These are phyloP conservation scores for Steccherinum ochraceum DNA, from an alignment of 768 basidiomycete species.

Conservation along the genomic window DNA sequence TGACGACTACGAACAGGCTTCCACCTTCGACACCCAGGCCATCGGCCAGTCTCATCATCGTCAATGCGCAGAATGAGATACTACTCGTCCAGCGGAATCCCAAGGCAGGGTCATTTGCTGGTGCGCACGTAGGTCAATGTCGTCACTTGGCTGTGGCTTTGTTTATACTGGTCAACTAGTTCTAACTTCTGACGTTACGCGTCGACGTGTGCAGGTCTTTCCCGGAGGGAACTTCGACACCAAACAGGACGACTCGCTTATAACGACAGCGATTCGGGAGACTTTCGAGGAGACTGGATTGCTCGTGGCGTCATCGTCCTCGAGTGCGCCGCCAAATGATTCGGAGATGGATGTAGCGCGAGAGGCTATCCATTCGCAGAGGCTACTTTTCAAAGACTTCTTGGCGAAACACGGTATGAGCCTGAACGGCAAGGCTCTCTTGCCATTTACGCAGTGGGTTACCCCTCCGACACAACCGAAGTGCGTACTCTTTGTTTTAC, in stretches of 20 bases:
- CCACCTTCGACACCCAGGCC: constrained; percentile 35
- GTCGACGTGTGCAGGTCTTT: constrained; percentile 55
- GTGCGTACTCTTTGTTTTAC: constrained; percentile 26
- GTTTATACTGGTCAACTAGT: too few relatives aligned
- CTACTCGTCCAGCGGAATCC: constrained; percentile 68
- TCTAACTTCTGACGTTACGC: constrained; percentile 1
- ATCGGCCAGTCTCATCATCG: constrained; percentile 62
- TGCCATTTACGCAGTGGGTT: constrained; percentile 75
- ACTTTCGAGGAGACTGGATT: constrained; percentile 75
- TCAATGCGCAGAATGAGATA: constrained; percentile 62
- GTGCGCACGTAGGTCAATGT: constrained; percentile 49
- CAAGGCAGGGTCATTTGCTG: constrained; percentile 55
- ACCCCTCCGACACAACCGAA: constrained; percentile 51
- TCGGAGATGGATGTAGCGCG: constrained; percentile 46
- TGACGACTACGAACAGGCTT: too few relatives aligned
- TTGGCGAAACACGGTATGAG: constrained; percentile 38
- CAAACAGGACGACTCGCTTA: constrained; percentile 49
- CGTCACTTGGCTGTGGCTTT: not conserved
- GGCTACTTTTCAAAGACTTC: constrained; percentile 45
- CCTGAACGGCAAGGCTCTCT: constrained; percentile 38
- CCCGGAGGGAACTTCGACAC: constrained; percentile 68
- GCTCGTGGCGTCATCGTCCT: constrained; percentile 42
- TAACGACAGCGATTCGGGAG: constrained; percentile 65
- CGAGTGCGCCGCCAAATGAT: constrained; percentile 19
- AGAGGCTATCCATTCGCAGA: constrained; percentile 47